phyloP scores from a whole-genome alignment of 345 rosid species.

The Syzygium grande region DNA sequence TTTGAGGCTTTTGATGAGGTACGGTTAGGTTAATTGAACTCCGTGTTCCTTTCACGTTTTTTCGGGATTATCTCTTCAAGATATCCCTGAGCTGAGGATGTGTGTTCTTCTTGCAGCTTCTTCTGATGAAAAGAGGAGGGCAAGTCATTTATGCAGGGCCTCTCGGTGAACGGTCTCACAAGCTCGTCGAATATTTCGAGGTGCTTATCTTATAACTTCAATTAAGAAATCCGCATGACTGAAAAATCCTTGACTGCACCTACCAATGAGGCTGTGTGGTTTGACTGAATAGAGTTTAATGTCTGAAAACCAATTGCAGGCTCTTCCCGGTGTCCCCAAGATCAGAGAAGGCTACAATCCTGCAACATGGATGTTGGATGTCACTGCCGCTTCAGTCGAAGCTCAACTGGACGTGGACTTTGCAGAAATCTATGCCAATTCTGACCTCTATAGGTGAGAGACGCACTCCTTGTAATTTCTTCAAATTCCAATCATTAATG shows the following conservation, averaged over 20 bases:
- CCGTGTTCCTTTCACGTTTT: not conserved
- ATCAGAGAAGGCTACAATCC: conserved; percentile 39
- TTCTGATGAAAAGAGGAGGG: conserved; percentile 32
- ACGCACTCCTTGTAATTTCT: not conserved
- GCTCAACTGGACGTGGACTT: conserved; percentile 23
- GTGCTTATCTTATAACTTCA: not conserved
- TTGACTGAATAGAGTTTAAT: not conserved
- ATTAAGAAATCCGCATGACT: not conserved
- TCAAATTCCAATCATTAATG: not conserved
- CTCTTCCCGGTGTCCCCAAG: conserved; percentile 24
- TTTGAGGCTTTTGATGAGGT: conserved; percentile 22
- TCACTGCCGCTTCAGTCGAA: conserved; percentile 24
- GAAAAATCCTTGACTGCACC: not conserved
- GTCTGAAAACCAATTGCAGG: conserved; percentile 12
- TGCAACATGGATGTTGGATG: conserved; percentile 52
- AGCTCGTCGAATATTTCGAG: conserved; percentile 23
- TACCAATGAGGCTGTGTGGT: not conserved
- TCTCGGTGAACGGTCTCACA: conserved; percentile 18
- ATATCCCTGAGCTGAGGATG: not conserved
- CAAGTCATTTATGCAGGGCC: conserved; percentile 27
- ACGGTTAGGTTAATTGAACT: not conserved
- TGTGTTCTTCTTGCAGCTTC: conserved; percentile 11
- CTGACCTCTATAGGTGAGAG: conserved; percentile 25
- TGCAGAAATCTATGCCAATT: conserved; percentile 26
- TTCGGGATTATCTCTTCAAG: not conserved